Base-by-base conservation (phyloP, 2,329 filamentous ascomycete genomes). In the Penicillium sumatraense region DNA sequence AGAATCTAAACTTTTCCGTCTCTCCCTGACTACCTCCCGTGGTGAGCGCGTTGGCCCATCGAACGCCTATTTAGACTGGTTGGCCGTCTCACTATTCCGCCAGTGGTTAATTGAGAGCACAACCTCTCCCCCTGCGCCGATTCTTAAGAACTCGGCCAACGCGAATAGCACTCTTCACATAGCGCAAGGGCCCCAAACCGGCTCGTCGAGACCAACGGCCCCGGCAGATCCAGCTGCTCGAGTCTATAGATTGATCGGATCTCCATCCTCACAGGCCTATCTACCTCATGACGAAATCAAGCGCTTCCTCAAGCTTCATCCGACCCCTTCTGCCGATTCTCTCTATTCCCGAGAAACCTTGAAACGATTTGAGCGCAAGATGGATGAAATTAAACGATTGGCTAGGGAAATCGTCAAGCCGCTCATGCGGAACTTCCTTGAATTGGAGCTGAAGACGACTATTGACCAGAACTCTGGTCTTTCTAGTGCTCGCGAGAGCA, bases 31-130 rank as follows among this genome's bases (percentile, higher is more conserved):
- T 3, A 96, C 89, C 18, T 84, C 86, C 10, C 81, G 88, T 59
- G 93, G 93, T 51, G 92, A 97, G 70, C 85, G 91, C 51, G 89
- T 97, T 41, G 88, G 83, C 2, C 93, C 93, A 0, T 80, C 81
- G 18, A 95, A 88, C 47, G 87, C 86, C 51, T 96, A 93, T 72
- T 80, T 96, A 20, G 91, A 96, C 74, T 97, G 93, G 93, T 84
- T 96, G 6, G 91, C 87, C 16, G 86, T 96, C 46, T 90, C 86
- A 38, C 80, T 96, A 11, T 98, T 97, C 76, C 85, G 93, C 3
- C 91, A 96, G 73, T 97, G 93, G 92, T 81, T 97, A 6, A 91
- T 91, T 3, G 93, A 97, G 66, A 93, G 92, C 72, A 96, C 90
- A 4, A 89, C 90, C 2, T 89, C 91, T 0, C 83, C 88, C 3